A percentile compares a stretch with the other conserved stretches of the same genome.
phyloP scores from a whole-genome alignment of 1,284 basidiomycete species.

The Rugosomyces carneus region DNA sequence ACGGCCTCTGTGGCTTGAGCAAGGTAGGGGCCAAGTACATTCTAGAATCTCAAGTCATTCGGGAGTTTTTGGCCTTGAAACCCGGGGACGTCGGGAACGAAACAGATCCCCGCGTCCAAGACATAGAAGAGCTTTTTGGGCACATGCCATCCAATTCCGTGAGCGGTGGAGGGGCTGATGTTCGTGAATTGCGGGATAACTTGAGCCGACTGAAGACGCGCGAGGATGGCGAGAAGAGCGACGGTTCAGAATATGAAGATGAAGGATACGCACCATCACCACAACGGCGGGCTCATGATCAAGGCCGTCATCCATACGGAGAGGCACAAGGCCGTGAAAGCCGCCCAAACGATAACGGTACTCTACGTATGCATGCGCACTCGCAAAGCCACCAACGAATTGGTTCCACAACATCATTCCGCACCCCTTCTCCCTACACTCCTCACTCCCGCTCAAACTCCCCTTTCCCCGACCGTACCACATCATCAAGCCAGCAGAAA shows the following conservation, averaged over 20 bases:
- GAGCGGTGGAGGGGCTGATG: constrained; percentile 23
- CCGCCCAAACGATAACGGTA: constrained; percentile 26
- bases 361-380: constrained; percentile 33
- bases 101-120: constrained; percentile 49
- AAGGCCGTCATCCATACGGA: constrained; percentile 25
- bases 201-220: constrained; percentile 41
- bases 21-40: constrained; percentile 71
- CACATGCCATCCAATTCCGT: constrained; percentile 24
- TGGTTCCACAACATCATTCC: constrained; percentile 44
- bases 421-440: constrained; percentile 27
- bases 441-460: constrained; percentile 39
- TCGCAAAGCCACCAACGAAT: constrained; percentile 46
- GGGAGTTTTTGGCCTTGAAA: constrained; percentile 82
- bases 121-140: constrained; percentile 49
- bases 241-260: constrained; percentile 58
- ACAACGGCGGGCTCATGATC: constrained; percentile 29
- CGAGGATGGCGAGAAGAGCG: constrained; percentile 38
- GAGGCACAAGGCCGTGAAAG: constrained; percentile 18
- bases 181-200: constrained; percentile 38
- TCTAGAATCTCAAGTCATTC: constrained; percentile 74
- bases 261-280: constrained; percentile 44
- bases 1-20: constrained; percentile 68
- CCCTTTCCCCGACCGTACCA: constrained; percentile 26
- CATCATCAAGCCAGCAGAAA: constrained; percentile 29
- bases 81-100: constrained; percentile 82